These are phyloP conservation scores for Calophaca sinica DNA, from an alignment of 306 rosid genomes.

Conservation along the genomic window DNA sequence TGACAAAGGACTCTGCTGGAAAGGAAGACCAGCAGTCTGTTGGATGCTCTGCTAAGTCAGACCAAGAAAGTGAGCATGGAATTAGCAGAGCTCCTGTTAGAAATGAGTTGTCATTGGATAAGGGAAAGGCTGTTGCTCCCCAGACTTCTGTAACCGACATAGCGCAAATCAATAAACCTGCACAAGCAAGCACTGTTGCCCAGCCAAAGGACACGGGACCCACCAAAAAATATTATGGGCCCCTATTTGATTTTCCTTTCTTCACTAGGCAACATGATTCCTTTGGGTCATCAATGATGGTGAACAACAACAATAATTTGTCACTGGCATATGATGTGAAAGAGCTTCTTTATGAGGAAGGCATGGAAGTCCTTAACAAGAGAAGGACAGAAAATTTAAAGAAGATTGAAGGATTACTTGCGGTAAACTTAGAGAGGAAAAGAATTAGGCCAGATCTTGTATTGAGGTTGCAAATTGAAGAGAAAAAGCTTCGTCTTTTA, in stretches of 20 bases:
- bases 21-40: slow-evolving; percentile 72
- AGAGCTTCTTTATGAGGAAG: slow-evolving; percentile 93
- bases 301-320: slow-evolving; percentile 69
- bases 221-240: slow-evolving; percentile 91
- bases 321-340: slow-evolving; percentile 88
- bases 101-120: slow-evolving; percentile 67
- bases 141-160: slow-evolving; percentile 67
- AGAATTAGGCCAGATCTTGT: slow-evolving; percentile 96
- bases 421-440: slow-evolving; percentile 91
- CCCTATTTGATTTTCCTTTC: slow-evolving; percentile 96
- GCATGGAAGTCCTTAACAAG: slow-evolving; percentile 77
- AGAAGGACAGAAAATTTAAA: slow-evolving; percentile 76
- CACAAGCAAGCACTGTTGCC: slow-evolving; percentile 59
- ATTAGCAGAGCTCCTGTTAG: slow-evolving; percentile 58
- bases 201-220: slow-evolving; percentile 72
- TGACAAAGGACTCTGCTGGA: slow-evolving; percentile 71
- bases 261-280: slow-evolving; percentile 95
- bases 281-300: slow-evolving; percentile 80
- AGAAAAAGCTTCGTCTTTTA: slow-evolving; percentile 86
- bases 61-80: slow-evolving; percentile 69
- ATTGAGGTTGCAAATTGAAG: slow-evolving; percentile 91
- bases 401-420: slow-evolving; percentile 90
- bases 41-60: slow-evolving; percentile 60
- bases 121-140: slow-evolving; percentile 80
- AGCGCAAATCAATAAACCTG: slow-evolving; percentile 66